phyloP scores from a whole-genome alignment of 2,329 filamentous ascomycete genomes.

The Leptosphaerulina australis region DNA sequence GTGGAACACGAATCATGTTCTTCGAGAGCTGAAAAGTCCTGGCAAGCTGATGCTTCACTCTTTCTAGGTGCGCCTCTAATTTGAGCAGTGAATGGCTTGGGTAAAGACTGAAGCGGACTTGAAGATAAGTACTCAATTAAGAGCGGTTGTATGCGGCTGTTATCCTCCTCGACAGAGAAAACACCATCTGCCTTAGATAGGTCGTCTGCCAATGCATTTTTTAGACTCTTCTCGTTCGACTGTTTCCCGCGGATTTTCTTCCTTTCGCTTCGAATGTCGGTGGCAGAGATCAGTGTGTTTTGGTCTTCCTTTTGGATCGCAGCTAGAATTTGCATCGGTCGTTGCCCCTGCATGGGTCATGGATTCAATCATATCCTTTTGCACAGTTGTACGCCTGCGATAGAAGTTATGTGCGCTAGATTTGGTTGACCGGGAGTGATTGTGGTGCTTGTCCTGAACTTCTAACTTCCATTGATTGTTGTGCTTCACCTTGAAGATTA shows the following conservation, averaged over 20 bases:
- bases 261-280: conserved; percentile 17
- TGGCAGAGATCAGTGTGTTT: too few species aligned
- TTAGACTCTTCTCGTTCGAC: conserved; percentile 13
- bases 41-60: too few species aligned
- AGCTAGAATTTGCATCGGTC: conserved; percentile 20
- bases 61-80: too few species aligned
- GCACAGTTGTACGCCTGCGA: conserved; percentile 14
- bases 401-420: conserved; percentile 20
- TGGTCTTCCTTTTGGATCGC: too few species aligned
- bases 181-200: conserved; percentile 17
- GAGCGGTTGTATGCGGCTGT: conserved; percentile 18
- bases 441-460: conserved; percentile 17
- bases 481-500: background rate
- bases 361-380: conserved; percentile 20
- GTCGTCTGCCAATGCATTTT: conserved; percentile 19
- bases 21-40: too few species aligned
- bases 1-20: conserved; percentile 4
- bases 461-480: conserved; percentile 5
- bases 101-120: too few species aligned
- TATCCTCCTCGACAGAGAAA: conserved; percentile 20
- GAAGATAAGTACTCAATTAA: conserved; percentile 6
- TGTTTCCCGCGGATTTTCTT: conserved; percentile 17
- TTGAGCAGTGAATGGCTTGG: too few species aligned
- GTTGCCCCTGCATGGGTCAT: conserved; percentile 15
- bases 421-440: conserved; percentile 16